Percentiles rank a stretch among this genome's conserved stretches.
phyloP scores from a whole-genome alignment of 2,329 filamentous ascomycete genomes.

The Fusarium subglutinans region DNA sequence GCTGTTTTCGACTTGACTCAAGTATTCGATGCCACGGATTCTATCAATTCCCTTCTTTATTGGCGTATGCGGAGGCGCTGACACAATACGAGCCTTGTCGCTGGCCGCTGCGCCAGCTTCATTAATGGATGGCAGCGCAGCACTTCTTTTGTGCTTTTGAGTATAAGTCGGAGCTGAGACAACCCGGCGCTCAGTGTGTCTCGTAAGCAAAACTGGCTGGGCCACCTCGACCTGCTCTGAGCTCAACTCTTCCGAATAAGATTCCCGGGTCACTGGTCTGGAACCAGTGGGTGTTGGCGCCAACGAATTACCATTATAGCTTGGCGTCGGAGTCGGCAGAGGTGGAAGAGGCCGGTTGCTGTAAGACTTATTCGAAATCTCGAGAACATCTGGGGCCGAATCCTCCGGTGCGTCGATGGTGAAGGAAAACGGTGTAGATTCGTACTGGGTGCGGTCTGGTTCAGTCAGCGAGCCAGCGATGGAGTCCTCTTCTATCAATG shows the following conservation, averaged over 20 bases:
- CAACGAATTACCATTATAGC: constrained; percentile 21
- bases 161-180: constrained; percentile 62
- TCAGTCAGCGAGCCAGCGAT: constrained; percentile 48
- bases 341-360: constrained; percentile 62
- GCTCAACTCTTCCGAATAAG: constrained; percentile 33
- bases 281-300: constrained; percentile 32
- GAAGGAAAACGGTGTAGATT: constrained; percentile 56
- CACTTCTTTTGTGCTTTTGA: constrained; percentile 50
- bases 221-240: constrained; percentile 44
- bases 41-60: constrained; percentile 45
- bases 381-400: constrained; percentile 4
- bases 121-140: constrained; percentile 59
- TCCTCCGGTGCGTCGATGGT: constrained; percentile 49
- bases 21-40: constrained; percentile 53
- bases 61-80: constrained; percentile 54
- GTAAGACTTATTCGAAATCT: constrained; percentile 51
- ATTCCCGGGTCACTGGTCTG: constrained; percentile 41
- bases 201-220: constrained; percentile 45
- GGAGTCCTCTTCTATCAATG: constrained; percentile 55
- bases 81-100: constrained; percentile 57
- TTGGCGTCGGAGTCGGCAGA: constrained; percentile 50
- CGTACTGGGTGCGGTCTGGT: constrained; percentile 43
- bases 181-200: constrained; percentile 55
- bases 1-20: constrained; percentile 59
- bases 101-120: constrained; percentile 48